Evolutionary conservation across 1,284 basidiomycete species (phyloP).

Genomic region (Austroboletus novae-zelandiae): DNA sequence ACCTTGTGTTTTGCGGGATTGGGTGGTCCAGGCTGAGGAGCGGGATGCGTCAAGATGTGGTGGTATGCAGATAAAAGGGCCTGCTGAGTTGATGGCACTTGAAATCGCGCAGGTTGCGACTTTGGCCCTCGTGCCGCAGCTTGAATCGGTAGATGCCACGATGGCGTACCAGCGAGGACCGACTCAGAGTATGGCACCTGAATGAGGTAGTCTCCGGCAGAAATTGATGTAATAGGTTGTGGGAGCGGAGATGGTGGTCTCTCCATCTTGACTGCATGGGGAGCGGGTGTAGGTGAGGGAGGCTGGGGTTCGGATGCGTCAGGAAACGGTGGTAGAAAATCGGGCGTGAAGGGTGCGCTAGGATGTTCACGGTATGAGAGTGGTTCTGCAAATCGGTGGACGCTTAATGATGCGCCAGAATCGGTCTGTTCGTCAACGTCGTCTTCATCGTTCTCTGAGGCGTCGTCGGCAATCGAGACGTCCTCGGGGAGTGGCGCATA

Average conservation of each 20-base stretch:
- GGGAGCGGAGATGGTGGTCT: slow-evolving; percentile 29
- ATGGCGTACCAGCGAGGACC: slow-evolving; percentile 53
- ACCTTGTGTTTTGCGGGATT: slow-evolving; percentile 66
- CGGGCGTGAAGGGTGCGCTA: slow-evolving; percentile 20
- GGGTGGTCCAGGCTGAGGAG: slow-evolving; percentile 39
- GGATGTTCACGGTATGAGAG: slow-evolving; percentile 29
- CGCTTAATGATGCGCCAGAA: too few species aligned
- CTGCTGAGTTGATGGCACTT: slow-evolving; percentile 52
- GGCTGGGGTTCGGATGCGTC: slow-evolving; percentile 43
- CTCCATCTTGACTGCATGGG: slow-evolving; percentile 33
- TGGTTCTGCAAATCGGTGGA: slow-evolving; percentile 16
- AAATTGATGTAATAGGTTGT: slow-evolving; percentile 34
- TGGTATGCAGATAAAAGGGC: slow-evolving; percentile 68
- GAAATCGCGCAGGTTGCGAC: slow-evolving; percentile 25
- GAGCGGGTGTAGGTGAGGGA: slow-evolving; percentile 33
- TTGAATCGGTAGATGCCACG: slow-evolving; percentile 65
- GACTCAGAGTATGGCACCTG: slow-evolving; percentile 70
- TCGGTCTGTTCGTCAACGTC: slow-evolving; percentile 32
- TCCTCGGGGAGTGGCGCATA: slow-evolving; percentile 40
- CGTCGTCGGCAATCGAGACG: slow-evolving; percentile 26
- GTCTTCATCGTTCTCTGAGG: slow-evolving; percentile 40
- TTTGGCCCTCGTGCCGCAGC: slow-evolving; percentile 22
- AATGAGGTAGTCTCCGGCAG: slow-evolving; percentile 55
- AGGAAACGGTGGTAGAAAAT: slow-evolving; percentile 40
- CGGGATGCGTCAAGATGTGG: slow-evolving; percentile 64